Percentiles rank a stretch among this genome's conserved stretches.
phyloP scores from a whole-genome alignment of 2,329 filamentous ascomycete species.

The Sporothrix mexicana region DNA sequence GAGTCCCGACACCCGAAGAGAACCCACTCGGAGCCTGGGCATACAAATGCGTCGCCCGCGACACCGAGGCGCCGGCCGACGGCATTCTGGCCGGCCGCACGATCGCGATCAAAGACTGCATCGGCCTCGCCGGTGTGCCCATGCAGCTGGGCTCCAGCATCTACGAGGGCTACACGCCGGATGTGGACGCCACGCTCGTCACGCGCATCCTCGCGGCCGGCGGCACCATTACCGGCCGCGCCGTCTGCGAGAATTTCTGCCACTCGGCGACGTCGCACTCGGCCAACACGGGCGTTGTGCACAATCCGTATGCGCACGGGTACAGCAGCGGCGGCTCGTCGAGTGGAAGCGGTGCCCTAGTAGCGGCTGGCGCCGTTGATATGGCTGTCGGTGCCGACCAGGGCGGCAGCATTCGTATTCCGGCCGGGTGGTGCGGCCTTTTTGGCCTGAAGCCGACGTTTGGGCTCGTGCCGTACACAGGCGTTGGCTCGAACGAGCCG shows the following conservation, averaged over 20 bases:
- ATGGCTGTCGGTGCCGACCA: slow-evolving; percentile 47
- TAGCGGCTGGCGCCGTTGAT: slow-evolving; percentile 46
- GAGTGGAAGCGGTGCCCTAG: slow-evolving; percentile 51
- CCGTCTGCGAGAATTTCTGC: slow-evolving; percentile 55
- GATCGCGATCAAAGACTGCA: slow-evolving; percentile 17
- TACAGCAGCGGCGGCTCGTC: slow-evolving; percentile 57
- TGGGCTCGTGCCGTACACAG: slow-evolving; percentile 46
- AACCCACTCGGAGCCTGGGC: neutral
- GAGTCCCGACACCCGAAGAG: neutral
- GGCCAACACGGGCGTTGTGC: slow-evolving; percentile 53
- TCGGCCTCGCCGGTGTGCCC: slow-evolving; percentile 13
- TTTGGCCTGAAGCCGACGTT: slow-evolving; percentile 46
- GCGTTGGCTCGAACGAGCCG: slow-evolving; percentile 43
- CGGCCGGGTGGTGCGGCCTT: slow-evolving; percentile 43
- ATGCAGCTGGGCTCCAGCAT: slow-evolving; percentile 18
- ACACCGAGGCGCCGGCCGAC: neutral
- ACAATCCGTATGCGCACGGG: slow-evolving; percentile 53
- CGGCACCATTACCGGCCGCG: slow-evolving; percentile 51
- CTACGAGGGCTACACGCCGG: neutral
- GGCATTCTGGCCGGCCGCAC: neutral
- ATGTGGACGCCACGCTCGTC: slow-evolving; percentile 52
- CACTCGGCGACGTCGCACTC: slow-evolving; percentile 51
- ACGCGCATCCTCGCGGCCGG: slow-evolving; percentile 51
- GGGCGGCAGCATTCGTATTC: slow-evolving; percentile 46
- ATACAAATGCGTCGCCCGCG: neutral